Percentiles rank a stretch among this genome's conserved stretches.
Conservation (phyloP, 1,284 basidiomycete genomes). For the Lignosus rhinocerotis region DNA sequence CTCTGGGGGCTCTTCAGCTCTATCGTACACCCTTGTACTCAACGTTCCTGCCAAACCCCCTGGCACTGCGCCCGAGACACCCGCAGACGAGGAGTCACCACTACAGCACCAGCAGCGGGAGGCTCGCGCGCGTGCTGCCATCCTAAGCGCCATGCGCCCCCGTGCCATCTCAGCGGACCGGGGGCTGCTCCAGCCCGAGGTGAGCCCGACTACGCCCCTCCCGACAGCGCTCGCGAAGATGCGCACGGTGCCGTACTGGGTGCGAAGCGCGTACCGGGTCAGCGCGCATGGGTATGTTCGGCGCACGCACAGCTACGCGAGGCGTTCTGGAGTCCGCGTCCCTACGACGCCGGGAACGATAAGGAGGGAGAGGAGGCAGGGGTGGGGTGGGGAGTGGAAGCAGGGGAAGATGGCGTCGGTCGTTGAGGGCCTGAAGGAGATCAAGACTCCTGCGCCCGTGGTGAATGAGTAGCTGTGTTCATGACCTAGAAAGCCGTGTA, state of each 20-base stretch:
- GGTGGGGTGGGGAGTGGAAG: slow-evolving; percentile 34
- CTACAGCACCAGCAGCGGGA: slow-evolving; percentile 20
- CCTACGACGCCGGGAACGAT: slow-evolving; percentile 31
- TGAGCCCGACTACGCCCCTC: slow-evolving; percentile 18
- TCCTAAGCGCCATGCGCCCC: slow-evolving; percentile 25
- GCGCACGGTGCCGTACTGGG: slow-evolving; percentile 32
- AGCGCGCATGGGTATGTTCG: slow-evolving; percentile 4
- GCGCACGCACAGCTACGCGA: slow-evolving; percentile 9
- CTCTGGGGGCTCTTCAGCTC: neutral
- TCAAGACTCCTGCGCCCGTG: slow-evolving; percentile 9
- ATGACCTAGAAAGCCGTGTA: too few species aligned
- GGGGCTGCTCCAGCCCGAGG: slow-evolving; percentile 10
- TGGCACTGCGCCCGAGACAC: neutral
- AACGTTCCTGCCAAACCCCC: neutral
- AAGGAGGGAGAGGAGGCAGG: slow-evolving; percentile 30
- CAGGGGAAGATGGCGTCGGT: slow-evolving; percentile 23
- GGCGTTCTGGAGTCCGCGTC: slow-evolving; percentile 1
- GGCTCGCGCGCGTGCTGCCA: slow-evolving; percentile 22
- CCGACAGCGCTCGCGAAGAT: slow-evolving; percentile 9
- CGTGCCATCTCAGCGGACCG: slow-evolving; percentile 21
- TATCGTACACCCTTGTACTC: slow-evolving; percentile 12
- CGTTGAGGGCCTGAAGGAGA: slow-evolving; percentile 27
- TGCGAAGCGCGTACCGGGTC: slow-evolving; percentile 23
- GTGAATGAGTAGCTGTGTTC: too few species aligned
- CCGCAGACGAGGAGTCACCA: slow-evolving; percentile 10